Conservation (phyloP, 2,329 filamentous ascomycete species). For the Biscogniauxia marginata region DNA sequence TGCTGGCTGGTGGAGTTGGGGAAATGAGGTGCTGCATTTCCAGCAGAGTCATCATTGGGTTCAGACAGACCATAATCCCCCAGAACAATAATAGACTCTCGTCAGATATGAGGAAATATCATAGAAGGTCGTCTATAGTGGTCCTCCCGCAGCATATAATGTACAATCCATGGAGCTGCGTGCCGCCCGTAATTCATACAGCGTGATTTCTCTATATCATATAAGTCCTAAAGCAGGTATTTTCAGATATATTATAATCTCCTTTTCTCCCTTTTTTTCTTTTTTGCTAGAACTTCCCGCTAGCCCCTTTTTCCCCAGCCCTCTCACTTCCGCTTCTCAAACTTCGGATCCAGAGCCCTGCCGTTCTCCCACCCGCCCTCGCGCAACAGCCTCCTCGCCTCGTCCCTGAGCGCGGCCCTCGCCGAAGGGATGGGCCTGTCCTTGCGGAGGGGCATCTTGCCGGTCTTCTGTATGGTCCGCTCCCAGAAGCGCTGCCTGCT, state of each 20-base stretch:
- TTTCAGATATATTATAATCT: background rate
- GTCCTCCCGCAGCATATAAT: background rate
- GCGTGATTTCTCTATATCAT: background rate
- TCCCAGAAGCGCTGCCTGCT: conserved; percentile 38
- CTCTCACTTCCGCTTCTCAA: conserved; percentile 39
- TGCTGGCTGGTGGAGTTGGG: conserved; percentile 76
- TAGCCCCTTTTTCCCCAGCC: conserved; percentile 3
- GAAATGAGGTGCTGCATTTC: conserved; percentile 69
- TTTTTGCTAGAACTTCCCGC: background rate
- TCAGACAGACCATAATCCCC: conserved; percentile 11
- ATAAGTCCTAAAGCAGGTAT: background rate
- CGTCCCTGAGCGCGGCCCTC: conserved; percentile 43
- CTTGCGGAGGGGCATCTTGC: conserved; percentile 41
- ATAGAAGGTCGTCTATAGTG: background rate
- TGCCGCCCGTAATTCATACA: background rate
- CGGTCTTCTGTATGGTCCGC: conserved; percentile 31
- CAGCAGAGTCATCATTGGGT: conserved; percentile 58
- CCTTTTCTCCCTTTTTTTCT: background rate
- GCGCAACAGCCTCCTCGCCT: conserved; percentile 62
- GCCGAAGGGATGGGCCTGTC: conserved; percentile 41
- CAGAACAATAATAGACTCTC: conserved; percentile 11
- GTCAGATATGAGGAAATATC: background rate
- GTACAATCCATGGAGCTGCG: background rate
- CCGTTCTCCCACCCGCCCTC: conserved; percentile 60
- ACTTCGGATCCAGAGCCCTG: conserved; percentile 46